phyloP scores from a whole-genome alignment of 768 basidiomycete species.

The Podaxis pistillaris region DNA sequence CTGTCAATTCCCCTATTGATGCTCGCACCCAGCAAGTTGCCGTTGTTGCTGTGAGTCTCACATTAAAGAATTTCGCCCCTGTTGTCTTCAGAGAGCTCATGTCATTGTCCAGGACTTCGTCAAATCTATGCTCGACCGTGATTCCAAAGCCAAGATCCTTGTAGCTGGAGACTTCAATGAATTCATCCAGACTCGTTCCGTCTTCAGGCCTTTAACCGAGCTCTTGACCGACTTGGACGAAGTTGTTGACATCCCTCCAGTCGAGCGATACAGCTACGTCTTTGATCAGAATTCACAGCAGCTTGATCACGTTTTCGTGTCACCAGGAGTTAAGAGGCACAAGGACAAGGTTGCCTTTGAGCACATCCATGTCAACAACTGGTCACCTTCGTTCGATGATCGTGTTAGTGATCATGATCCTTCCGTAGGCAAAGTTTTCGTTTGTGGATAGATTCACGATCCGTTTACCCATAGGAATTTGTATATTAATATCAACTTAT shows the following conservation, averaged over 20 bases:
- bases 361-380: slow-evolving; percentile 63
- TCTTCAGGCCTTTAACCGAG: slow-evolving; percentile 41
- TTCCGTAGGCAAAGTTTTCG: slow-evolving; percentile 46
- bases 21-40: slow-evolving; percentile 49
- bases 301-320: slow-evolving; percentile 59
- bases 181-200: slow-evolving; percentile 50
- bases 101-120: slow-evolving; percentile 43
- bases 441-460: slow-evolving; percentile 34
- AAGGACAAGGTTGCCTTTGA: slow-evolving; percentile 46
- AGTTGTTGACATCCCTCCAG: slow-evolving; percentile 41
- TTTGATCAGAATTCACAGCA: slow-evolving; percentile 59
- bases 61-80: neutral
- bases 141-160: slow-evolving; percentile 47
- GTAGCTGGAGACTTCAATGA: slow-evolving; percentile 66
- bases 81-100: slow-evolving; percentile 5
- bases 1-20: slow-evolving; percentile 51
- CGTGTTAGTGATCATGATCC: slow-evolving; percentile 64
- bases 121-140: slow-evolving; percentile 37
- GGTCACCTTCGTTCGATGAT: slow-evolving; percentile 39
- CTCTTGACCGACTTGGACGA: slow-evolving; percentile 51
- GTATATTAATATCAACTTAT: neutral
- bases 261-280: slow-evolving; percentile 60
- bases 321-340: slow-evolving; percentile 38
- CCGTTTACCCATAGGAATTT: neutral
- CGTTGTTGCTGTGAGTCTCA: slow-evolving; percentile 44